These are phyloP conservation scores for Xylaria sp. DNA, from an alignment of 2,329 filamentous ascomycete species.

Conservation along the genomic window DNA sequence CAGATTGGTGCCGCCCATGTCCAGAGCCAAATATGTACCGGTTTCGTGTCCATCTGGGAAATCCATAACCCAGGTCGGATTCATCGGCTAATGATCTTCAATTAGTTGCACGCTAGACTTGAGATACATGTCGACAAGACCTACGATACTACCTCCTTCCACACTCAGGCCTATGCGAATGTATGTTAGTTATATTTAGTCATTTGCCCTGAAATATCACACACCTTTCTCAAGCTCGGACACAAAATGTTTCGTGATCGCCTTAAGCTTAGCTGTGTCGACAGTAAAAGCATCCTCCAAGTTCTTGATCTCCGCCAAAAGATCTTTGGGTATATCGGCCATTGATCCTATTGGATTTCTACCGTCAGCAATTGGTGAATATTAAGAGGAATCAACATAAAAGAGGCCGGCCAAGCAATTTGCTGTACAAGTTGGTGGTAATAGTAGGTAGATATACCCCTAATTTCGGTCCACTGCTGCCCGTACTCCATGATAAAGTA, in stretches of 20 bases:
- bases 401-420: slow-evolving; percentile 17
- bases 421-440: slow-evolving; percentile 31
- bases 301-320: slow-evolving; percentile 80
- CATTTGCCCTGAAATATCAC: slow-evolving; percentile 7
- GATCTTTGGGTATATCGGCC: slow-evolving; percentile 87
- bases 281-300: slow-evolving; percentile 88
- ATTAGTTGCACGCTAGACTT: slow-evolving; percentile 23
- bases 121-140: slow-evolving; percentile 49
- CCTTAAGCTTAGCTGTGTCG: slow-evolving; percentile 81
- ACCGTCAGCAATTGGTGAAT: slow-evolving; percentile 10
- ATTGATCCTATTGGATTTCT: slow-evolving; percentile 73
- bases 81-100: slow-evolving; percentile 78
- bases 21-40: slow-evolving; percentile 87
- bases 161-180: slow-evolving; percentile 78
- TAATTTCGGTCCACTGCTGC: slow-evolving; percentile 26
- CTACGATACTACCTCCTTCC: slow-evolving; percentile 91
- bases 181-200: slow-evolving; percentile 20
- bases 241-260: slow-evolving; percentile 90
- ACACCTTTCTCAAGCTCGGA: slow-evolving; percentile 85
- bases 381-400: not conserved
- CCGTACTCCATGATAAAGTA: slow-evolving; percentile 29
- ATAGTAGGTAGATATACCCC: slow-evolving; percentile 39
- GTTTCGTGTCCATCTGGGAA: slow-evolving; percentile 88
- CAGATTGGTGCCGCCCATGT: slow-evolving; percentile 96
- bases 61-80: slow-evolving; percentile 94